Base-by-base conservation (phyloP, 371 early-diverging fungal species). In the Zancudomyces culisetae region DNA sequence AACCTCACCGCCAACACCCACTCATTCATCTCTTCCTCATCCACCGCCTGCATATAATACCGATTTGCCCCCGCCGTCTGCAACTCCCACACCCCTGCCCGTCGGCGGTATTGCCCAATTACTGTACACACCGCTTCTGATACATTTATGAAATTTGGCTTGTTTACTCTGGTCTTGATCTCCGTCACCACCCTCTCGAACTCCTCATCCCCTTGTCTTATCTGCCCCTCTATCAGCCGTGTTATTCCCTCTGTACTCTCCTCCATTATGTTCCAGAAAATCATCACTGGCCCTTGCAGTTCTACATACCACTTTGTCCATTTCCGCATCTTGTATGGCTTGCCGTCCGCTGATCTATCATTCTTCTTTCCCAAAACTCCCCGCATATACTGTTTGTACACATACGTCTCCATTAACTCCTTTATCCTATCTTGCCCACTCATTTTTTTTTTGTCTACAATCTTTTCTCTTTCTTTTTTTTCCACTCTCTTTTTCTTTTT, bases 1-100 rank as follows among this genome's bases (percentile, higher is more conserved):
- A 87, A 66, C 6, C 85, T 77, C 47, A 86, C 66, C 3, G 80
- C 81, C 43, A 70, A 65, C 3, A 85, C 73, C 85, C 67, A 83
- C 43, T 58, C 59, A 58, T 66, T 61, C 69, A 69, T 69, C 4
- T 60, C 66, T 24, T 63, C 54, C 45, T 70, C 64, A 55, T 74
- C 70, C 22, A 70, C 62, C 0, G 80, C 66, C 53, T 79, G 77
- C 57, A 82, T 70, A 40, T 55, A 66, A 43, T 70, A 71, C 42
- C 60, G 70, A 59, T 80, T 81, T 24, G 77, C 72, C 27, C 63
- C 71, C 2, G 77, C 74, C 10, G 81, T 55, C 66, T 66, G 53
- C 55, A 71, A 59, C 51, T 69, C 51, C 64, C 64, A 68, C 55
- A 77, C 60, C 58, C 69, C 60, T 58, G 68, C 61, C 53, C 74